Conservation (phyloP, 192 early-diverging fungal species). For the Backusella tuberculispora region DNA sequence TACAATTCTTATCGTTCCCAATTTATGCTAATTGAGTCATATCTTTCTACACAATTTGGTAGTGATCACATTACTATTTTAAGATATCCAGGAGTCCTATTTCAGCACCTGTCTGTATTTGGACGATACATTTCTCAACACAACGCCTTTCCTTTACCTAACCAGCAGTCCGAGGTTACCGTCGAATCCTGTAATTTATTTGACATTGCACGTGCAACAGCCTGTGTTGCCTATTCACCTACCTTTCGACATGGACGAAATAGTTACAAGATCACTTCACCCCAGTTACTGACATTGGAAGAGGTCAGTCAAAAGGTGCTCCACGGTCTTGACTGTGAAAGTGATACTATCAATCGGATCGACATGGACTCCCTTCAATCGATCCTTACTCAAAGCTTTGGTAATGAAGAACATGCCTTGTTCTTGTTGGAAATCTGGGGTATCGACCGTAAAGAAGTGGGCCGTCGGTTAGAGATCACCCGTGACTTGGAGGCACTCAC, state of each 20-base stretch:
- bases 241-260: constrained; percentile 24
- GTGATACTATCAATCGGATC: constrained; percentile 33
- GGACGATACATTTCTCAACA: constrained; percentile 37
- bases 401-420: constrained; percentile 37
- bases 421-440: constrained; percentile 46
- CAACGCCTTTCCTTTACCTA: constrained; percentile 36
- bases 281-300: constrained; percentile 39
- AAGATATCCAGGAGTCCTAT: constrained; percentile 40
- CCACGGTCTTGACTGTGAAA: constrained; percentile 26
- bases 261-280: constrained; percentile 38
- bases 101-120: constrained; percentile 42
- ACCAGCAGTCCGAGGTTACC: constrained; percentile 28
- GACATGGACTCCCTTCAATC: constrained; percentile 21
- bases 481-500: constrained; percentile 42
- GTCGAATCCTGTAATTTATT: constrained; percentile 40
- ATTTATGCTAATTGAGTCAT: constrained; percentile 36
- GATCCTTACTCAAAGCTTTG: constrained; percentile 33
- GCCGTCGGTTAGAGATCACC: constrained; percentile 42
- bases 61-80: constrained; percentile 32
- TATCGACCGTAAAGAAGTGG: constrained; percentile 31
- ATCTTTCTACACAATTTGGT: constrained; percentile 28
- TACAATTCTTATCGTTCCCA: constrained; percentile 28
- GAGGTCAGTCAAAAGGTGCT: constrained; percentile 39
- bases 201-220: constrained; percentile 40
- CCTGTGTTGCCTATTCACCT: constrained; percentile 35